Base-by-base conservation (phyloP, 2,329 filamentous ascomycete genomes). In the Sporothrix phasma region DNA sequence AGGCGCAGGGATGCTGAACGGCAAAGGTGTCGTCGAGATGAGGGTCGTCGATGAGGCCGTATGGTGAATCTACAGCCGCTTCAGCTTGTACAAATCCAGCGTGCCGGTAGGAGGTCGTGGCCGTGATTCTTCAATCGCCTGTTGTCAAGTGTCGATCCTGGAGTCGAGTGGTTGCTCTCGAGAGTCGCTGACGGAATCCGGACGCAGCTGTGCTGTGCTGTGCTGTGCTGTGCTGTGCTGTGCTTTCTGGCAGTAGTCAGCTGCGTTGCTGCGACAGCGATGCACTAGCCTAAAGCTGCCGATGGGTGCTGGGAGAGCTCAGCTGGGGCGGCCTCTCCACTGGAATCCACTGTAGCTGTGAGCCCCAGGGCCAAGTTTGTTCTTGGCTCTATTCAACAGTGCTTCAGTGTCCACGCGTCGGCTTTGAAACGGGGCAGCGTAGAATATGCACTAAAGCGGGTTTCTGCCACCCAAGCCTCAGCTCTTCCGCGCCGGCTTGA, bases 131-230 rank as follows among this genome's bases (percentile, higher is more conserved):
- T 31, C 45, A 26, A 39, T 24, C 26, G 45, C 11, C 24, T 46
- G n/a, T 19, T 31, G 10, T 24, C 13, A 19, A 11, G 29, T 45
- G 37, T 13, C 43, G 39, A 59, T 61, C 31, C 26, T 43, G 37
- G n/a, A 41, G 22, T 26, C n/a, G n/a, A n/a, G 37, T 61, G 26
- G 29, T 22, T 19, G 10, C 22, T 49, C n/a, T 60, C 22, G 17
- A 46, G 26, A 15, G 31, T 45, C 60, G 65, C 65, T 65, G 60
- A 65, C 65, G 62, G 46, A 66, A 53, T 46, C 34, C 62, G 53
- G 37, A 39, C 31, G 13, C 60, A 56, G 45, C 41, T 56, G 24
- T 37, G 46, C 24, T 17, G 34, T 29, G 43, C 19, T 64, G 63
- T 56, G 31, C 37, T 61, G 54, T 31, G 45, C 41, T 56, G 24